Base-by-base conservation (phyloP, 306 rosid genomes). In the Acacia confusa region DNA sequence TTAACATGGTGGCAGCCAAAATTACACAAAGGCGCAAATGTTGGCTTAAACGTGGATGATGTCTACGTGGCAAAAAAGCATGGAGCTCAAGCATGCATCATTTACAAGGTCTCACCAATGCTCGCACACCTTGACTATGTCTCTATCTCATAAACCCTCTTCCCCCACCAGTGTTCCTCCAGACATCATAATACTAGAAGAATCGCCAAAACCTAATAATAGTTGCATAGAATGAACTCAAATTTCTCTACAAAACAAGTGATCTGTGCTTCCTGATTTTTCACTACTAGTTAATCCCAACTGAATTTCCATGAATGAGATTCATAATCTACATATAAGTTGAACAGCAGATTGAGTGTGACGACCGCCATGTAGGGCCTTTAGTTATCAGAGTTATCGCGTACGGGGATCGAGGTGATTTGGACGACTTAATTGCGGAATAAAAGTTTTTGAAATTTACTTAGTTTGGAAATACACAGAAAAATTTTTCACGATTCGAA, bases 51-150 rank as follows among this genome's bases (percentile, higher is more conserved):
- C 36, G 6, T 34, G 36, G 6, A 34, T 34, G 36, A 6, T 6
- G 36, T 34, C 36, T 34, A 34, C 4, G 36, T 34, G 88, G 83
- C 19, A 81, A 53, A 53, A 87, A 65, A 72, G 79, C n/a, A 43
- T 86, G 89, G 14, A 78, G 75, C 92, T 88, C 0, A 98, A 95
- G 79, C 94, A 90, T n/a, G 99, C 99, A 86, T 95, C 99, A 47
- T 95, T 98, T 79, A 93, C 99, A 66, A 95, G 84, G 84, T 95
- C 99, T 95, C 99, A 7, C 98, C 97, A 53, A 97, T 92, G 22
- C 96, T 92, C 3, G 87, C 97, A 88, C 92, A 92, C 4, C 96
- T 78, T 89, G 99, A 88, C 97, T 95, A 45, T 95, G 97, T 84
- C 99, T 92, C 89, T 95, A 97, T 84, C 99, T 88, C 91, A 95